Percentiles rank a stretch among this genome's conserved stretches.
phyloP scores from a whole-genome alignment of 208 protist genomes.

The Leishmania turanica region DNA sequence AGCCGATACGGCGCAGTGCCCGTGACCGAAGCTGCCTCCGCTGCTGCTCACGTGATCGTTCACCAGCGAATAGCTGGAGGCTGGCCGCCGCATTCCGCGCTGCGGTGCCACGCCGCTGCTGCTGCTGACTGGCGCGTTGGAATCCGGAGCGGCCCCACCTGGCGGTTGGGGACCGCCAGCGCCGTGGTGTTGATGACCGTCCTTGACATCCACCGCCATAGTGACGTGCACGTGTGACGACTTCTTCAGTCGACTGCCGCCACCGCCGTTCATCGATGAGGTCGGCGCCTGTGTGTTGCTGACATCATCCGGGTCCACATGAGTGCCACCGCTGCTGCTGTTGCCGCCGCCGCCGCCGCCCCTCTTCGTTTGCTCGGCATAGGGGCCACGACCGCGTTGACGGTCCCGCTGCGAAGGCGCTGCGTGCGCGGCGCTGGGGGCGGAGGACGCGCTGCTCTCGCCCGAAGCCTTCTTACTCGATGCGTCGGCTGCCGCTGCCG shows the following conservation, averaged over 20 bases:
- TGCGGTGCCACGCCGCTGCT: constrained; percentile 39
- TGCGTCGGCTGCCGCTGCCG: constrained; percentile 4
- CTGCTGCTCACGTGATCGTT: constrained; percentile 17
- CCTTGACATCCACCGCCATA: constrained; percentile 17
- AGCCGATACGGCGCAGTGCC: neutral
- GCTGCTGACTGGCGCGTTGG: neutral
- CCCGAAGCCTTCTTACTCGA: neutral
- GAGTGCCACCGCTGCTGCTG: constrained; percentile 3
- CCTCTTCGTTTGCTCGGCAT: neutral
- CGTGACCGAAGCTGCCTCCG: neutral
- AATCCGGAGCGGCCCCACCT: neutral
- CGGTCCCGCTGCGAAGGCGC: constrained; percentile 13
- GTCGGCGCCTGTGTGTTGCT: neutral
- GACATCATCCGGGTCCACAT: constrained; percentile 11
- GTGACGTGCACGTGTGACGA: constrained; percentile 25
- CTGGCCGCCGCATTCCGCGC: constrained; percentile 39
- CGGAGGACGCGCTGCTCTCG: neutral
- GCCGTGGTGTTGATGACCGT: constrained; percentile 6
- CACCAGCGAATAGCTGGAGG: constrained; percentile 25
- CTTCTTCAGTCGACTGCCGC: constrained; percentile 23
- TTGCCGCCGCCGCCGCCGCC: constrained; percentile 1
- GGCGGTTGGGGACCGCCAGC: neutral
- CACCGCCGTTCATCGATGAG: neutral
- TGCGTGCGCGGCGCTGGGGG: constrained; percentile 2
- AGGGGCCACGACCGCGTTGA: neutral